Evolutionary conservation across 306 rosid species (phyloP).

Genomic region (Casuarina equisetifolia): DNA sequence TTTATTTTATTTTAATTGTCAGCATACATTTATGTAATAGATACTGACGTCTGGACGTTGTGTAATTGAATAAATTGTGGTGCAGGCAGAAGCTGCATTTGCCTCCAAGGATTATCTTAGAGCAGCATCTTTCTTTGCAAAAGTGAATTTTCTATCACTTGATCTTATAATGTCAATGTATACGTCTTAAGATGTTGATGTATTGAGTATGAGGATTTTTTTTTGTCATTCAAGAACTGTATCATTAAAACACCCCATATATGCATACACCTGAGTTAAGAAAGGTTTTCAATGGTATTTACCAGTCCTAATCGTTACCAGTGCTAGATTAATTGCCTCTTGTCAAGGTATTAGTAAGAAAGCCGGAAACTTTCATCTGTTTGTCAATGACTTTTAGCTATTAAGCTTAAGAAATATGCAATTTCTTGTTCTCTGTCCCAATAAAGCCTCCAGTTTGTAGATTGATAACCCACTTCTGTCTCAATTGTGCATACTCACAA

Average conservation of each 20-base stretch:
- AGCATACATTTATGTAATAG: not conserved
- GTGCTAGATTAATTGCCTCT: conserved; percentile 6
- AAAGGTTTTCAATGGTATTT: conserved; percentile 1
- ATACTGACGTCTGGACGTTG: conserved; percentile 9
- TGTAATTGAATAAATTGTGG: conserved; percentile 36
- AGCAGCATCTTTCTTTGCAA: conserved; percentile 94
- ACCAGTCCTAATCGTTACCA: conserved; percentile 9
- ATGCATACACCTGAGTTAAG: not conserved
- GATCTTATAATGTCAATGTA: conserved; percentile 30
- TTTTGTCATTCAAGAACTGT: too few species aligned
- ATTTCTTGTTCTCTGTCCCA: not conserved
- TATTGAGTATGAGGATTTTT: conserved; percentile 2
- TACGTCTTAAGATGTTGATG: not conserved
- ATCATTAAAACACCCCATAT: not conserved
- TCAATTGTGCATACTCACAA: not conserved
- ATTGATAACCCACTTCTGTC: not conserved
- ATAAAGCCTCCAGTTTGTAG: not conserved
- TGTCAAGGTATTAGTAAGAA: not conserved
- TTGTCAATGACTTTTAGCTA: not conserved
- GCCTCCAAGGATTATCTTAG: conserved; percentile 79
- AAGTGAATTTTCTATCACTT: conserved; percentile 50
- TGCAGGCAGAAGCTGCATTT: conserved; percentile 97
- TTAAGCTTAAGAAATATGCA: conserved; percentile 1
- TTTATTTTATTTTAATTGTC: not conserved
- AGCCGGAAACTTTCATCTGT: not conserved